A percentile compares a stretch with the other conserved stretches of the same genome.
These are phyloP conservation scores for Lipomyces yamanashiensis DNA, from an alignment of 805 yeast species.

Conservation along the genomic window DNA sequence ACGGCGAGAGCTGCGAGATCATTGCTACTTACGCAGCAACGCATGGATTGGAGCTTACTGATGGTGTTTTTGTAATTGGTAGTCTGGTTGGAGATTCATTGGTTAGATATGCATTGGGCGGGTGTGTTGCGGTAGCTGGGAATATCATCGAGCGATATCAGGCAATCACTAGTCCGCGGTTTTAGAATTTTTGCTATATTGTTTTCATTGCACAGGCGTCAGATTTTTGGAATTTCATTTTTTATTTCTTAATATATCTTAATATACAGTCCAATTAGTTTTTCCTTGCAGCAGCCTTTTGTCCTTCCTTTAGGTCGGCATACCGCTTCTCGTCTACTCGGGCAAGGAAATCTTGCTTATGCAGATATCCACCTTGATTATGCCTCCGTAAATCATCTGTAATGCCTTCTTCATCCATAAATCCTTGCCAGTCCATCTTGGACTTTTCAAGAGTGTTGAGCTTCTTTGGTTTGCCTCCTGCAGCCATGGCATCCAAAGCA, in stretches of 20 bases:
- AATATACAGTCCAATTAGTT: neutral
- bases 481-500: slow-evolving; percentile 29
- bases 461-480: slow-evolving; percentile 61
- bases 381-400: slow-evolving; percentile 78
- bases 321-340: slow-evolving; percentile 70
- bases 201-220: neutral
- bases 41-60: slow-evolving; percentile 34
- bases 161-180: neutral
- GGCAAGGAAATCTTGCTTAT: slow-evolving; percentile 84
- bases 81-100: slow-evolving; percentile 44
- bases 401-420: slow-evolving; percentile 85
- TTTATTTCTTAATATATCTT: neutral
- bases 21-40: slow-evolving; percentile 20
- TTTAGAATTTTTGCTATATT: neutral
- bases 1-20: neutral
- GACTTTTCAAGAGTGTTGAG: slow-evolving; percentile 92
- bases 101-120: slow-evolving; percentile 43
- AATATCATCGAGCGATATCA: slow-evolving; percentile 18
- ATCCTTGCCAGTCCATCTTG: slow-evolving; percentile 91
- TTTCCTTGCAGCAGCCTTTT: slow-evolving; percentile 36
- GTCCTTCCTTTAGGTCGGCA: slow-evolving; percentile 53
- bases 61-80: slow-evolving; percentile 41
- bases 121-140: slow-evolving; percentile 41
- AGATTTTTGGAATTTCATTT: neutral
- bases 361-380: slow-evolving; percentile 89